Conservation (phyloP, 2,329 filamentous ascomycete genomes). For the Orbilia oligospora region DNA sequence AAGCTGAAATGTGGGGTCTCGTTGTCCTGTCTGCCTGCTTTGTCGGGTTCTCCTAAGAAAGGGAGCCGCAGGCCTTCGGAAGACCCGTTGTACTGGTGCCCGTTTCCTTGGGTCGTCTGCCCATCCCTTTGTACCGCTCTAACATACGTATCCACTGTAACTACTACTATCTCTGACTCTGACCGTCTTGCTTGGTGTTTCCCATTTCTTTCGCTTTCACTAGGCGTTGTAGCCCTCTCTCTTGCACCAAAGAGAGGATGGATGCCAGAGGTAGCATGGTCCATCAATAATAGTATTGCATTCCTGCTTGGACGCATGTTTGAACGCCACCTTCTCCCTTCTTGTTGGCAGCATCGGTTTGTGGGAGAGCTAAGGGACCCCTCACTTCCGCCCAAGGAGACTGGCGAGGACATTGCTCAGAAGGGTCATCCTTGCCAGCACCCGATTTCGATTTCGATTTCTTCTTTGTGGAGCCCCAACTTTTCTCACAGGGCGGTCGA, state of each 20-base stretch:
- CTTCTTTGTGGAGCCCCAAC: conserved; percentile 60
- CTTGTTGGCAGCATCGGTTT: conserved; percentile 38
- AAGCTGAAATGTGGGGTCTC: conserved; percentile 25
- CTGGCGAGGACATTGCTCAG: conserved; percentile 43
- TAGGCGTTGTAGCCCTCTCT: not conserved
- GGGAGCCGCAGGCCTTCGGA: conserved; percentile 56
- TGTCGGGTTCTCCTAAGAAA: conserved; percentile 42
- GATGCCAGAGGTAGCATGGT: conserved; percentile 5
- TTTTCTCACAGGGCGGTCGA: conserved; percentile 25
- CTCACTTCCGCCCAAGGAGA: conserved; percentile 47
- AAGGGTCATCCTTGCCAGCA: conserved; percentile 58
- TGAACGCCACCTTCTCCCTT: conserved; percentile 36
- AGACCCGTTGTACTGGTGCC: conserved; percentile 48
- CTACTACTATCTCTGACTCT: not conserved
- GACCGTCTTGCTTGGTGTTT: not conserved
- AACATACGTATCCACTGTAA: conserved; percentile 3
- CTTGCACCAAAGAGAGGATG: not conserved
- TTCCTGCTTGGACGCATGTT: conserved; percentile 31
- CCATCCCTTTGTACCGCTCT: conserved; percentile 23
- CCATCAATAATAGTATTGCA: conserved; percentile 15
- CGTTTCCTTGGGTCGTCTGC: conserved; percentile 30
- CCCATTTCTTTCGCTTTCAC: not conserved
- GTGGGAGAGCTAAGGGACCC: conserved; percentile 44
- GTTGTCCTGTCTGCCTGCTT: conserved; percentile 24
- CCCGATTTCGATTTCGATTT: conserved; percentile 60